Evolutionary conservation across 139 green algal genomes (phyloP).

Genomic region (Chlamydomonas applanata): DNA sequence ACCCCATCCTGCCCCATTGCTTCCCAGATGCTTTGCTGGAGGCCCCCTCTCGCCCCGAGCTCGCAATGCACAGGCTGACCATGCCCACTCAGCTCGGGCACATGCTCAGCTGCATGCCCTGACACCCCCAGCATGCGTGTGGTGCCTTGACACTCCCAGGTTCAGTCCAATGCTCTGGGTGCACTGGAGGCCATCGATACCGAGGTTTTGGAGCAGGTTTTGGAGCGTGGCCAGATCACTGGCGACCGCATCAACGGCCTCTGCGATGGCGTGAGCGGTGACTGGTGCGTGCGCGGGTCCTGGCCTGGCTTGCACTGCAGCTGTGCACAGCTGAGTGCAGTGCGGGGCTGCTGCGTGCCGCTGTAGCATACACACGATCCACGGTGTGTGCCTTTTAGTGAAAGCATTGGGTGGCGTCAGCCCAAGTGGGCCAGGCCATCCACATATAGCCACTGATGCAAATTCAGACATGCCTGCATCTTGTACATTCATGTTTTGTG

Average conservation of each 20-base stretch:
- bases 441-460: no score
- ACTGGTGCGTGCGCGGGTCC: conserved; percentile 74
- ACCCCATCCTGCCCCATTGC: no score
- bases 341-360: not conserved
- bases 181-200: conserved; percentile 84
- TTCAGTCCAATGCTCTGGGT: conserved; percentile 88
- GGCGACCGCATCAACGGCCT: conserved; percentile 90
- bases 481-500: not conserved
- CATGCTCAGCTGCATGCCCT: not conserved
- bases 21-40: no score
- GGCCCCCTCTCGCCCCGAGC: no score
- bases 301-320: not conserved
- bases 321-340: not conserved
- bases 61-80: no score
- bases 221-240: conserved; percentile 78
- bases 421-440: no score
- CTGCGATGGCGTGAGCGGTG: conserved; percentile 84
- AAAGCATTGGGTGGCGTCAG: no score
- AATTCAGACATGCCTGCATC: no score
- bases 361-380: not conserved
- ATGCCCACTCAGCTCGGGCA: no score
- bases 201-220: conserved; percentile 62
- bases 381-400: not conserved
- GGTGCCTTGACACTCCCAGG: conserved; percentile 40
- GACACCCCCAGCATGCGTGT: not conserved